These are phyloP conservation scores for Venturia nashicola DNA, from an alignment of 2,329 filamentous ascomycete genomes.

Conservation along the genomic window DNA sequence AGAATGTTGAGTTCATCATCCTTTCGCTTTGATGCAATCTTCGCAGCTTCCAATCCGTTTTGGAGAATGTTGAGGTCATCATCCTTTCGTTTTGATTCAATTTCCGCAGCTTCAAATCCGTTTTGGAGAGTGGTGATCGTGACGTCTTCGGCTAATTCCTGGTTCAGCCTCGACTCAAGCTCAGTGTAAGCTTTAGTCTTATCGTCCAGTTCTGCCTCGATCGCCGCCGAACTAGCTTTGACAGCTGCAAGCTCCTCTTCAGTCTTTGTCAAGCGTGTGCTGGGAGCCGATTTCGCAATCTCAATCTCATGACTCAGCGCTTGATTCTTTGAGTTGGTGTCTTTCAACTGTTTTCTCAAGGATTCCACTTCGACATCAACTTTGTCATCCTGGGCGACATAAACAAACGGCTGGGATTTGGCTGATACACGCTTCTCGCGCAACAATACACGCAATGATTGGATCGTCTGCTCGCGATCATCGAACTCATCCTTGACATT, in stretches of 20 bases:
- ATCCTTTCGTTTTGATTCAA: no score
- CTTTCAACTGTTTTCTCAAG: not conserved
- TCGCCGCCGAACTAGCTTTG: not conserved
- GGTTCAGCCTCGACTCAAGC: not conserved
- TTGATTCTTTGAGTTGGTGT: not conserved
- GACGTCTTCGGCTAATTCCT: no score
- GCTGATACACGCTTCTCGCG: not conserved
- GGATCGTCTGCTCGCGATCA: not conserved
- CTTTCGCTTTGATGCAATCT: no score
- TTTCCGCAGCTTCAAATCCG: no score
- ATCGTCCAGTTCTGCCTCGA: not conserved
- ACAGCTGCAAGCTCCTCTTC: not conserved
- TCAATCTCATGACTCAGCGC: not conserved
- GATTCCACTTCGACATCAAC: not conserved
- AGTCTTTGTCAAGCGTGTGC: not conserved
- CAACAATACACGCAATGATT: not conserved
- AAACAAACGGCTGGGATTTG: not conserved
- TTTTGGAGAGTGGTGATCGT: no score
- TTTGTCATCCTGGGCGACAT: not conserved
- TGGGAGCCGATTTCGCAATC: not conserved
- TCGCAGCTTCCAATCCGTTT: no score
- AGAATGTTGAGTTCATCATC: no score
- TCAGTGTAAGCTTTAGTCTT: not conserved
- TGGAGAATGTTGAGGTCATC: no score
- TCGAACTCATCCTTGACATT: not conserved